phyloP scores from a whole-genome alignment of 768 basidiomycete genomes.

The Kwoniella botswanensis region DNA sequence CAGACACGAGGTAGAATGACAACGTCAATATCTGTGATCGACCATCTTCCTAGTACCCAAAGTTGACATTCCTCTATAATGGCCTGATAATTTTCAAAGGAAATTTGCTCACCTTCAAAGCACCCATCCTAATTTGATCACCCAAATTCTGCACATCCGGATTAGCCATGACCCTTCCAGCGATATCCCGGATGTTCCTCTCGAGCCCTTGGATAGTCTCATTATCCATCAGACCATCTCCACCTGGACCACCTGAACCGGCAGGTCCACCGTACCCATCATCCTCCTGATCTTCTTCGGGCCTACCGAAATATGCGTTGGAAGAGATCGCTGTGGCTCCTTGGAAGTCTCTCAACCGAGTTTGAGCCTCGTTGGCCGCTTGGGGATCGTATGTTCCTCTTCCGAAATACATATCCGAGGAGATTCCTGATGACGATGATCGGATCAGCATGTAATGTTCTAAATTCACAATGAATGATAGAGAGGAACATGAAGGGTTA shows the following conservation, averaged over 20 bases:
- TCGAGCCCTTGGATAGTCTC: slow-evolving; percentile 54
- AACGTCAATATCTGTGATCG: too few relatives aligned
- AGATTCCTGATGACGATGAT: slow-evolving; percentile 67
- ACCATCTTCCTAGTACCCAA: too few relatives aligned
- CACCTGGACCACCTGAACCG: slow-evolving; percentile 24
- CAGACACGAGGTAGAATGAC: too few relatives aligned
- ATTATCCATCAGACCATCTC: slow-evolving; percentile 46
- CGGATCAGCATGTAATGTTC: neutral
- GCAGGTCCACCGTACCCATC: slow-evolving; percentile 62
- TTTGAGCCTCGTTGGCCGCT: slow-evolving; percentile 74
- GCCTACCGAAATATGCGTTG: slow-evolving; percentile 92
- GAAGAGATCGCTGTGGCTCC: slow-evolving; percentile 94
- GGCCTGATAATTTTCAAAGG: neutral
- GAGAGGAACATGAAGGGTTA: neutral
- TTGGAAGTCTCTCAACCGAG: slow-evolving; percentile 79
- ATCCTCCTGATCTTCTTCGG: slow-evolving; percentile 67
- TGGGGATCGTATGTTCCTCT: slow-evolving; percentile 82
- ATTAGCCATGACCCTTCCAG: slow-evolving; percentile 55
- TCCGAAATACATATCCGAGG: slow-evolving; percentile 96
- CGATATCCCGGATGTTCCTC: slow-evolving; percentile 56
- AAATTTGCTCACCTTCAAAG: slow-evolving; percentile 50
- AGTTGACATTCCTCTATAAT: neutral
- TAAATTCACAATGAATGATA: neutral
- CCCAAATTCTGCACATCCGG: slow-evolving; percentile 57
- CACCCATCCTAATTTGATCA: slow-evolving; percentile 54